A percentile compares a stretch with the other conserved stretches of the same genome.
These are phyloP conservation scores for Penicillium brevicompactum DNA, from an alignment of 2,329 filamentous ascomycete genomes.

Conservation along the genomic window DNA sequence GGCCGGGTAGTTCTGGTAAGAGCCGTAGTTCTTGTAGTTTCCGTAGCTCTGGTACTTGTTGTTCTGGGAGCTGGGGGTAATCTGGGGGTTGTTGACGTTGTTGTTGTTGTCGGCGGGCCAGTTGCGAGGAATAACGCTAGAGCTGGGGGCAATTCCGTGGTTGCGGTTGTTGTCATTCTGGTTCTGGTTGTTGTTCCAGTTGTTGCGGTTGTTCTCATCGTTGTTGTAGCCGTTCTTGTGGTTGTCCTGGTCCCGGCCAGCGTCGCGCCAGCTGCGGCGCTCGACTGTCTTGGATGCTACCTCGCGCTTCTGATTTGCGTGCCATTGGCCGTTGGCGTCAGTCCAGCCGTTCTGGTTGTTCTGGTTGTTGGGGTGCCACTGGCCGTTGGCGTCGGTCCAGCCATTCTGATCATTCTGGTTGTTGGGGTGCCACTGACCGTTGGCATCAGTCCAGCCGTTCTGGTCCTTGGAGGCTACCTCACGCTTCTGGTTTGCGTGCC, in stretches of 20 bases:
- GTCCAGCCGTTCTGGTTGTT: conserved; percentile 11
- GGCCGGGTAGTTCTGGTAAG: conserved; percentile 4
- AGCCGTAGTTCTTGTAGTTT: conserved; percentile 10
- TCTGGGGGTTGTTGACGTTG: conserved; percentile 3
- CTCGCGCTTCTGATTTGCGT: neutral
- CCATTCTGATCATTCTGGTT: conserved; percentile 8
- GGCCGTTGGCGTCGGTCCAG: conserved; percentile 20
- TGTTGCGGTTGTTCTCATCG: neutral
- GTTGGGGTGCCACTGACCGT: conserved; percentile 2
- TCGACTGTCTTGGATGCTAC: neutral
- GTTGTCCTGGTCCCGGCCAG: neutral
- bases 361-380: conserved; percentile 15
- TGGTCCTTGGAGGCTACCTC: neutral
- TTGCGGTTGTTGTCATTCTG: conserved; percentile 6
- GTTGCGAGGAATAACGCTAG: conserved; percentile 8
- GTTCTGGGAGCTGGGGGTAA: conserved; percentile 1
- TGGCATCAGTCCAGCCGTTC: neutral
- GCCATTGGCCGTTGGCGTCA: conserved; percentile 18
- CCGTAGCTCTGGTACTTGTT: conserved; percentile 4
- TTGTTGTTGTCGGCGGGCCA: conserved; percentile 8
- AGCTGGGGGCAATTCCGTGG: neutral
- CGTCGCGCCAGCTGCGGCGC: neutral
- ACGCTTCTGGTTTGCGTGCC: conserved; percentile 7
- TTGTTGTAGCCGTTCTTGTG: conserved; percentile 5
- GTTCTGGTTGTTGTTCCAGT: conserved; percentile 5